Evolutionary conservation across 2,329 filamentous ascomycete genomes (phyloP).

Genomic region (Rutstroemia sp.): DNA sequence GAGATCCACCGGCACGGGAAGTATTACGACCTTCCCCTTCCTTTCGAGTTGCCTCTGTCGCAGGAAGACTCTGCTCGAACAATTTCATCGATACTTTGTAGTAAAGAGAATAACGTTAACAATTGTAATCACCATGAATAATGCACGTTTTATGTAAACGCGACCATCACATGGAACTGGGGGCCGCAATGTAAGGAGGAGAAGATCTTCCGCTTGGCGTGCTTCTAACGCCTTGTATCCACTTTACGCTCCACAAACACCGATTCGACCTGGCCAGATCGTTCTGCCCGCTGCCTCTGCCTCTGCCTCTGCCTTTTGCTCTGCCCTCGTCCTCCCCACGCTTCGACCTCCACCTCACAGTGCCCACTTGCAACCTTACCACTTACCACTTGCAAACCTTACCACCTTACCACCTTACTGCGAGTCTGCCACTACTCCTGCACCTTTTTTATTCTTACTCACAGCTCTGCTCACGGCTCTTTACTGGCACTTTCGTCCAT

Average conservation of each 20-base stretch:
- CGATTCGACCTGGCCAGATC: conserved; percentile 9
- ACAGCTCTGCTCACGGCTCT: too few relatives aligned
- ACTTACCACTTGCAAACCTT: not conserved
- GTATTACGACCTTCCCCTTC: too few relatives aligned
- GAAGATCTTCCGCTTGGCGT: conserved; percentile 1
- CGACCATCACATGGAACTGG: too few relatives aligned
- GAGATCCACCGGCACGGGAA: too few relatives aligned
- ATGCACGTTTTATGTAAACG: too few relatives aligned
- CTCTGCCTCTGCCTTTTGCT: not conserved
- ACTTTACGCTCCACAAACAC: not conserved
- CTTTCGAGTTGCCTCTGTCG: too few relatives aligned
- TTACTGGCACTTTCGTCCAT: too few relatives aligned
- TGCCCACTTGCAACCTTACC: not conserved
- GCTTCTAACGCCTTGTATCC: not conserved
- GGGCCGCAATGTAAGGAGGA: not conserved
- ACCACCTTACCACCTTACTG: not conserved
- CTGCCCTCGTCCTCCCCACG: not conserved
- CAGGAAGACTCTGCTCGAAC: too few relatives aligned
- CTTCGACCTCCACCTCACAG: not conserved
- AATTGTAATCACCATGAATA: too few relatives aligned
- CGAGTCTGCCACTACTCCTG: too few relatives aligned
- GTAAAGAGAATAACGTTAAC: too few relatives aligned
- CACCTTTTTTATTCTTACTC: not conserved
- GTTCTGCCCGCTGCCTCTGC: not conserved
- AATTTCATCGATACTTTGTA: too few relatives aligned